These are phyloP conservation scores for Isatis tinctoria DNA, from an alignment of 345 rosid species.

Conservation along the genomic window DNA sequence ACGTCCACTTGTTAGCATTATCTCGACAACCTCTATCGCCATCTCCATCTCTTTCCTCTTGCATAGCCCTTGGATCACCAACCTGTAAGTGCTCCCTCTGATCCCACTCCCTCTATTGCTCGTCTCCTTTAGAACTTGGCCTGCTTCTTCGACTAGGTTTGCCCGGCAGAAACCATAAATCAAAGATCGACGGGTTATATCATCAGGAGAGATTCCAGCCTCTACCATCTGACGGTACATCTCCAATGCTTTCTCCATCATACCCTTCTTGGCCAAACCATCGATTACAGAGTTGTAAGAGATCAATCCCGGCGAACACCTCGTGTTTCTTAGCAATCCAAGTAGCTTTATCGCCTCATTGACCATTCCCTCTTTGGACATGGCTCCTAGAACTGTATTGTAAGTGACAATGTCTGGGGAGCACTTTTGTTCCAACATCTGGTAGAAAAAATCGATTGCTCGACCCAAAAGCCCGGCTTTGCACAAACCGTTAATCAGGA, in stretches of 20 bases:
- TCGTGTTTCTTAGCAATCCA: conserved; percentile 37
- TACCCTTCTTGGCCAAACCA: conserved; percentile 52
- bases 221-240: conserved; percentile 53
- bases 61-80: conserved; percentile 57
- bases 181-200: conserved; percentile 61
- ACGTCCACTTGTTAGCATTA: conserved; percentile 51
- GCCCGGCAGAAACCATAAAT: conserved; percentile 64
- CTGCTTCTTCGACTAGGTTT: conserved; percentile 49
- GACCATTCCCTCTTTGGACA: conserved; percentile 66
- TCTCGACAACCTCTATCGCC: conserved; percentile 66
- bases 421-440: conserved; percentile 50
- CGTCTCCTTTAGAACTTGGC: conserved; percentile 55
- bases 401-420: conserved; percentile 73
- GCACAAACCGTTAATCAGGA: conserved; percentile 74
- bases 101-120: conserved; percentile 44
- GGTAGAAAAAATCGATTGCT: conserved; percentile 60
- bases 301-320: conserved; percentile 62
- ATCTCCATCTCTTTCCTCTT: conserved; percentile 48
- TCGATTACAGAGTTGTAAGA: conserved; percentile 72
- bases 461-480: conserved; percentile 57
- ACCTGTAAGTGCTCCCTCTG: conserved; percentile 44
- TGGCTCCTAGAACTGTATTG: conserved; percentile 64
- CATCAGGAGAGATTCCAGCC: conserved; percentile 60
- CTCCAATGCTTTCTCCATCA: conserved; percentile 48
- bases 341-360: conserved; percentile 59